Conservation (phyloP, 345 rosid genomes). For the Rubroshorea leprosula region DNA sequence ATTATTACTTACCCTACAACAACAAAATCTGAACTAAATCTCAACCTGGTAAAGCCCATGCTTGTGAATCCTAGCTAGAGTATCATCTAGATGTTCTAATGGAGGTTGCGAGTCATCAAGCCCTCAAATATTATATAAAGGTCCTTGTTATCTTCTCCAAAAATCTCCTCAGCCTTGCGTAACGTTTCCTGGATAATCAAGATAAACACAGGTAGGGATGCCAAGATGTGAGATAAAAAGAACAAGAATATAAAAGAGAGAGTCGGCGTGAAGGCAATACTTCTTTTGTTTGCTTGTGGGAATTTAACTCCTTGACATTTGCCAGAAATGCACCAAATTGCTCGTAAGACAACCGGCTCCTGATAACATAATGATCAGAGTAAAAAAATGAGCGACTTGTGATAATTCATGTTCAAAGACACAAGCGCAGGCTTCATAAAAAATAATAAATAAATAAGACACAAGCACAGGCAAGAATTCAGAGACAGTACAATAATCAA, state of each 20-base stretch:
- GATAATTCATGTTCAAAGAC: neutral
- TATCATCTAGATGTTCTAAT: slow-evolving; percentile 21
- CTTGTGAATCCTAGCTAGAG: slow-evolving; percentile 5
- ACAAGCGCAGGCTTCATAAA: neutral
- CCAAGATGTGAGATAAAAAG: neutral
- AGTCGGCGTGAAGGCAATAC: slow-evolving; percentile 25
- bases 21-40: slow-evolving; percentile 9
- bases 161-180: slow-evolving; percentile 79
- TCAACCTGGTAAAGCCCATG: slow-evolving; percentile 8
- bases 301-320: slow-evolving; percentile 88
- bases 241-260: neutral
- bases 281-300: slow-evolving; percentile 87
- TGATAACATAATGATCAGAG: slow-evolving; percentile 21
- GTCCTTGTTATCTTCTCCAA: slow-evolving; percentile 76
- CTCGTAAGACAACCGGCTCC: slow-evolving; percentile 76
- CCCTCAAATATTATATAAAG: slow-evolving; percentile 74
- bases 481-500: too few species aligned
- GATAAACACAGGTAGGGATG: neutral
- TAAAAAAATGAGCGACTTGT: neutral
- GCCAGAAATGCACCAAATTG: slow-evolving; percentile 90
- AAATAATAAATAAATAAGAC: too few species aligned
- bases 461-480: neutral
- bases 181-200: slow-evolving; percentile 60
- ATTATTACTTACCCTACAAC: slow-evolving; percentile 19
- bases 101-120: slow-evolving; percentile 66